Base-by-base conservation (phyloP, 2,329 filamentous ascomycete species). In the Talaromyces sp. region DNA sequence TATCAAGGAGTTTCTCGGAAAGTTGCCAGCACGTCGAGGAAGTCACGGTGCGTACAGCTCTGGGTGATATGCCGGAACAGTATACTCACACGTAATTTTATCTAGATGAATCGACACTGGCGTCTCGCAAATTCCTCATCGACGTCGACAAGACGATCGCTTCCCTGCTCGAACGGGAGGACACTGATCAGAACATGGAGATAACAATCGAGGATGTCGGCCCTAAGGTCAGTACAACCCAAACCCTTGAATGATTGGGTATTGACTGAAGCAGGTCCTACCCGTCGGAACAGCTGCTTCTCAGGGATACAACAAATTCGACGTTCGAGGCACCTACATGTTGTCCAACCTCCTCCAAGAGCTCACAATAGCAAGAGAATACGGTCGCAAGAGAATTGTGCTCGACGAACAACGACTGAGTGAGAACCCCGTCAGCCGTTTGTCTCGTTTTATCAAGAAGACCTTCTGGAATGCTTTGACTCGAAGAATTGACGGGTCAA, bases 141-240 rank as follows among this genome's bases (percentile, higher is more conserved):
- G 87, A 95, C 71, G 93, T 98, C 72, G 90, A 96, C 58, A 83
- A 87, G 24, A 97, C 93, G 0, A 84, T 97, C 65, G 85, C 93
- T 73, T 89, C 86, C 66, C 84, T 99, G 52, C 84, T 92, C 67
- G 87, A 87, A 43, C 90, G 94, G 70, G 95, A 99, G 78, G 95
- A 99, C 74, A 96, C 93, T 35, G 93, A 99, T 78, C 84, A 87
- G 64, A 97, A 99, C 78, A 91, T 92, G 84, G 93, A 98, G 78
- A 99, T 99, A 76, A 99, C 95, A 35, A 96, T 98, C 72, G 95
- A 98, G 74, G 95, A 99, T 79, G 86, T 87, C 69, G 95, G 95
- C 0, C 94, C 95, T 59, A 99, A 98, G 85, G 91, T 90, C 74
- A 52, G 27, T 31, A 31, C 27, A 31, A 6, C 27, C 27, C 27